A percentile compares a stretch with the other conserved stretches of the same genome.
These are phyloP conservation scores for Pythium grandisporangium DNA, from an alignment of 352 stramenopile genomes.

Conservation along the genomic window DNA sequence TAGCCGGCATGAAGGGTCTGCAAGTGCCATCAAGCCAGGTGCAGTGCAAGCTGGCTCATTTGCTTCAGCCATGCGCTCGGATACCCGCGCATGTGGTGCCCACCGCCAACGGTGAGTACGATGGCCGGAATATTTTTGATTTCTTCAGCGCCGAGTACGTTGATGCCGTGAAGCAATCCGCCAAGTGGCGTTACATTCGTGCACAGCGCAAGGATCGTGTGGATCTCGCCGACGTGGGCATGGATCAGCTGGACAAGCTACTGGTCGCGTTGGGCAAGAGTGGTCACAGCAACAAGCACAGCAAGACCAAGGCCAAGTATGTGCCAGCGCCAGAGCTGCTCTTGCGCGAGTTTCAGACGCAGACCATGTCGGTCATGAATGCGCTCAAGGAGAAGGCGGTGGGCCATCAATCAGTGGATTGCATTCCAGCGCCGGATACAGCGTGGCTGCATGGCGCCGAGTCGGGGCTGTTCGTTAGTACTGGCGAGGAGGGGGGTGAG, in stretches of 20 bases:
- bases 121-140: conserved; percentile 25
- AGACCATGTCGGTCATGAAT: conserved; percentile 56
- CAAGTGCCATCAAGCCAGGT: conserved; percentile 9
- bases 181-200: conserved; percentile 48
- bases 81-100: conserved; percentile 4
- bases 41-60: conserved; percentile 28
- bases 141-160: conserved; percentile 65
- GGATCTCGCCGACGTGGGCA: conserved; percentile 56
- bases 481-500: background rate
- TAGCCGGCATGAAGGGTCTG: conserved; percentile 5
- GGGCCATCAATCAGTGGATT: conserved; percentile 50
- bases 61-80: conserved; percentile 37
- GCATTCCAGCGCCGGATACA: conserved; percentile 53
- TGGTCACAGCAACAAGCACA: conserved; percentile 55
- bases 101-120: background rate
- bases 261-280: conserved; percentile 53
- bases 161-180: conserved; percentile 38
- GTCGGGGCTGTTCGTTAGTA: conserved; percentile 30
- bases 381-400: conserved; percentile 63
- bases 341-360: conserved; percentile 57
- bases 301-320: conserved; percentile 66
- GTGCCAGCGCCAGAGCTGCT: conserved; percentile 59
- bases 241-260: conserved; percentile 65
- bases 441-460: conserved; percentile 43
- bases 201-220: conserved; percentile 57